A percentile compares a stretch with the other conserved stretches of the same genome.
Evolutionary conservation across 345 rosid species (phyloP).

Genomic region (Acer saccharum): DNA sequence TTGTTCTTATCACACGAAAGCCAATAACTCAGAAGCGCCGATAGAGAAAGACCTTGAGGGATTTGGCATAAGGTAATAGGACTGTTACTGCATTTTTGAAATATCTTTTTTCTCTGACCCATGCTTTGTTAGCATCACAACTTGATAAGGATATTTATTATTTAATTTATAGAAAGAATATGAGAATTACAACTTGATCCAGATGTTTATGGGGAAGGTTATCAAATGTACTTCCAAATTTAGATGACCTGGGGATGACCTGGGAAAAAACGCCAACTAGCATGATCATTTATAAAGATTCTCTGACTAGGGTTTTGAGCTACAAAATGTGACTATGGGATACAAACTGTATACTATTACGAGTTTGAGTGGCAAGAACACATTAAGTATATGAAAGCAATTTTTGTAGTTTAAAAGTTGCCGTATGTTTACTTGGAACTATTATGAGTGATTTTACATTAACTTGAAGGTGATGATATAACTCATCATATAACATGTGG

Average conservation of each 20-base stretch:
- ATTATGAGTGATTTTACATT: background rate
- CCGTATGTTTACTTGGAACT: background rate
- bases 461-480: background rate
- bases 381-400: background rate
- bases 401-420: background rate
- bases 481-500: background rate
- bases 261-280: background rate
- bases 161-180: background rate
- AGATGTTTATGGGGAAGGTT: background rate
- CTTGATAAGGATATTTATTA: background rate
- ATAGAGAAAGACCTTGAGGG: slow-evolving; percentile 99
- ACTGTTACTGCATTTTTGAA: background rate
- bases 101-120: background rate
- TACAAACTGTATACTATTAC: background rate
- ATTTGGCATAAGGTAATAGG: slow-evolving; percentile 87
- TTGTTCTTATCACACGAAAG: slow-evolving; percentile 96
- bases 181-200: background rate
- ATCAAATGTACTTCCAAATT: background rate
- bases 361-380: background rate
- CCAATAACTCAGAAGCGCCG: slow-evolving; percentile 97
- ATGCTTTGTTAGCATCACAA: background rate
- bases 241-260: background rate
- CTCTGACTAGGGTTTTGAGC: background rate
- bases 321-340: background rate
- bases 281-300: background rate